These are phyloP conservation scores for Linnemannia hyalina DNA, from an alignment of 192 early-diverging fungal genomes.

Conservation along the genomic window DNA sequence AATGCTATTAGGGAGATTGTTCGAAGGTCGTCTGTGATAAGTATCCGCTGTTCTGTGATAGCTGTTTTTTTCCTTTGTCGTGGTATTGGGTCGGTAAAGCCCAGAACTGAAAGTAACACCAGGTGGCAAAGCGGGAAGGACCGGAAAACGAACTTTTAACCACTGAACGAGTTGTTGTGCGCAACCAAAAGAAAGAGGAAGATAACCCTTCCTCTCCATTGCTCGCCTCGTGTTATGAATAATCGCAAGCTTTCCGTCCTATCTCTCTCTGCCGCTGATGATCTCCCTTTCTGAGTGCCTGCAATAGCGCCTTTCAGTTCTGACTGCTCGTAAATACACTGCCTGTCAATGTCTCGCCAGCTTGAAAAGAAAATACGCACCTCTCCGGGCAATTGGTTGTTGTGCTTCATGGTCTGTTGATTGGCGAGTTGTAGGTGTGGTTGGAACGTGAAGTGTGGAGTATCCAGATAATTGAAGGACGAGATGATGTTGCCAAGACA, in stretches of 20 bases:
- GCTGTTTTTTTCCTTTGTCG: neutral
- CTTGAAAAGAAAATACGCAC: constrained; percentile 31
- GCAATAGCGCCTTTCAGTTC: neutral
- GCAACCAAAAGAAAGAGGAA: neutral
- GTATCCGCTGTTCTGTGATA: neutral
- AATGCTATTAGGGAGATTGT: constrained; percentile 67
- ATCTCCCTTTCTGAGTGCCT: neutral
- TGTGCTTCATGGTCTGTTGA: constrained; percentile 58
- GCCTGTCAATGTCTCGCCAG: neutral
- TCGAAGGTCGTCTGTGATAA: neutral
- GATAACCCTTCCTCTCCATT: neutral
- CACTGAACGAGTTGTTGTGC: neutral
- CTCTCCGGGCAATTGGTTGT: constrained; percentile 59
- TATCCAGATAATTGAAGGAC: neutral
- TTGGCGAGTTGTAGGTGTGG: neutral
- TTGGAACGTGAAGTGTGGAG: neutral
- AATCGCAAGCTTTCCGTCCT: neutral
- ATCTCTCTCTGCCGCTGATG: neutral
- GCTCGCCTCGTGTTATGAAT: neutral
- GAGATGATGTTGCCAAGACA: constrained; percentile 11
- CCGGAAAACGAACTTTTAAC: neutral
- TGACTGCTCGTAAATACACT: neutral
- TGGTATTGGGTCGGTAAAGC: neutral
- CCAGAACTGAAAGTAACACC: neutral
- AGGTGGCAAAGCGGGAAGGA: neutral